A percentile compares a stretch with the other conserved stretches of the same genome.
phyloP scores from a whole-genome alignment of 2,329 filamentous ascomycete species.

The Trichoderma arundinaceum region DNA sequence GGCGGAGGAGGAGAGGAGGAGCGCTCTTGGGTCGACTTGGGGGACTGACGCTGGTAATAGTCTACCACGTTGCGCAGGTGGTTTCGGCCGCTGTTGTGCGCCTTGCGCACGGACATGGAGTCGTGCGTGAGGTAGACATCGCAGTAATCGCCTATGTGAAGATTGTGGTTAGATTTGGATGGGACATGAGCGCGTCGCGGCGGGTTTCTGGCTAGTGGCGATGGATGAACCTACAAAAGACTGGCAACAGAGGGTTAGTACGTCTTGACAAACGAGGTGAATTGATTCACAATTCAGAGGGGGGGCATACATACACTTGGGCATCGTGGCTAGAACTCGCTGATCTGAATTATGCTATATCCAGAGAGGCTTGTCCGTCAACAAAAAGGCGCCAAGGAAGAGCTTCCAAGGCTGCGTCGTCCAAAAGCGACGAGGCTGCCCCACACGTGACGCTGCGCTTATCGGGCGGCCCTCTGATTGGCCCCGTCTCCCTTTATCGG shows the following conservation, averaged over 20 bases:
- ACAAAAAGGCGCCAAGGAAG: background rate
- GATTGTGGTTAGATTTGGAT: conserved; percentile 15
- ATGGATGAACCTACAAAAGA: conserved; percentile 39
- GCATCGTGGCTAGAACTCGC: conserved; percentile 64
- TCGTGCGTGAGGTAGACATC: conserved; percentile 99
- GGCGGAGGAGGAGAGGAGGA: background rate
- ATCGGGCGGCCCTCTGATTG: conserved; percentile 21
- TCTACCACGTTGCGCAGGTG: conserved; percentile 97
- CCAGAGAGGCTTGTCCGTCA: background rate
- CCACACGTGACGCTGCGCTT: conserved; percentile 31
- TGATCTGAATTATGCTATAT: too few species aligned
- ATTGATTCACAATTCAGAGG: conserved; percentile 36
- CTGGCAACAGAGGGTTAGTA: conserved; percentile 34
- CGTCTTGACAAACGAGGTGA: background rate
- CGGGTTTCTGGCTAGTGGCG: background rate
- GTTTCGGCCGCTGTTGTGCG: conserved; percentile 95
- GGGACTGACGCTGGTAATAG: conserved; percentile 85
- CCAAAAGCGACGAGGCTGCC: conserved; percentile 40
- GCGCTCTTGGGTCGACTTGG: background rate
- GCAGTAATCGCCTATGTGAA: conserved; percentile 81
- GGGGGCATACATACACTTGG: conserved; percentile 74
- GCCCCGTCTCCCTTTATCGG: background rate
- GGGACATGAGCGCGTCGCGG: conserved; percentile 6
- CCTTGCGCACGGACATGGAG: conserved; percentile 99
- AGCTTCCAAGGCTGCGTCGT: conserved; percentile 31